phyloP scores from a whole-genome alignment of 306 rosid genomes.

The Mucuna pruriens region DNA sequence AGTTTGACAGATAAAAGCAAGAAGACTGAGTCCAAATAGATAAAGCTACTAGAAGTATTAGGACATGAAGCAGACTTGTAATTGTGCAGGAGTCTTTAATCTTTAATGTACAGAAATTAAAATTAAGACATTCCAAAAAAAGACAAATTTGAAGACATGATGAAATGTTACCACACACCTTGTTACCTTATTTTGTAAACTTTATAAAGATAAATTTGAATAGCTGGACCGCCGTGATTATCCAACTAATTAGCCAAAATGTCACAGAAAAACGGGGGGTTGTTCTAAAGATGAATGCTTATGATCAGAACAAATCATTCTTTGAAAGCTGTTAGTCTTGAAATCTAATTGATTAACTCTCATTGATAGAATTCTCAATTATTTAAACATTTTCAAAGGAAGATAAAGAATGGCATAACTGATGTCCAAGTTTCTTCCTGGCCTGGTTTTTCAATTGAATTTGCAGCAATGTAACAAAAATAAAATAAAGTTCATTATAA shows the following conservation, averaged over 20 bases:
- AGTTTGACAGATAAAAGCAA: slow-evolving; percentile 2
- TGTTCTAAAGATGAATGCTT: no score
- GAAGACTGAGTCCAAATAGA: slow-evolving; percentile 8
- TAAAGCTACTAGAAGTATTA: background rate
- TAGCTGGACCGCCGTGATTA: background rate
- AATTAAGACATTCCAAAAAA: background rate
- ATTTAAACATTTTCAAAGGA: background rate
- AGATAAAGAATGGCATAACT: slow-evolving; percentile 20
- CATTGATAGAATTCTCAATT: slow-evolving; percentile 1
- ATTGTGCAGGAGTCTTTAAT: background rate
- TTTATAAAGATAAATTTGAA: background rate
- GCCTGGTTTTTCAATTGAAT: background rate
- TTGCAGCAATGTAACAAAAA: background rate
- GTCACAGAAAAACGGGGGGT: no score
- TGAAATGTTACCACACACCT: background rate
- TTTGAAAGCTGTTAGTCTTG: background rate
- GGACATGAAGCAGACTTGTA: background rate
- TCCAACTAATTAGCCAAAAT: slow-evolving; percentile 13
- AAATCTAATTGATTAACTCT: background rate
- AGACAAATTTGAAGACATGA: background rate
- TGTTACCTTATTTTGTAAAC: background rate
- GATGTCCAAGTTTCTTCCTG: background rate
- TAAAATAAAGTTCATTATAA: background rate
- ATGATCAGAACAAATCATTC: background rate
- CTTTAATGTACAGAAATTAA: background rate